phyloP scores from a whole-genome alignment of 805 yeast species.

The Cyberlindnera americana region DNA sequence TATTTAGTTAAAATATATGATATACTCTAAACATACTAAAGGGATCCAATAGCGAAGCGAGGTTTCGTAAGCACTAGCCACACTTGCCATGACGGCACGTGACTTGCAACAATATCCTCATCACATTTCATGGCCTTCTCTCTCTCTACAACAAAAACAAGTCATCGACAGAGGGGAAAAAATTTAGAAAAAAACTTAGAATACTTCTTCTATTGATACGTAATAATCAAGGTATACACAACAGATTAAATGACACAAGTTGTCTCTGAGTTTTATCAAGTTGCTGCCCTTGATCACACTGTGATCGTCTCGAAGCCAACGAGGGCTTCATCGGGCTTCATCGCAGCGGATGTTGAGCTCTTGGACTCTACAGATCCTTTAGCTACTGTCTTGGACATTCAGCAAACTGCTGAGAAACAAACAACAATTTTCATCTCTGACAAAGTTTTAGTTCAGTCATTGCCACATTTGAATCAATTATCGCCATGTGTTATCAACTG shows the following conservation, averaged over 20 bases:
- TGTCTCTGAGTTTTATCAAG: conserved; percentile 9
- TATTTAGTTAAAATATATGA: too few relatives aligned
- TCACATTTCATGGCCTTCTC: not conserved
- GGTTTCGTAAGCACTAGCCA: conserved; percentile 15
- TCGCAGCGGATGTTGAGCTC: conserved; percentile 12
- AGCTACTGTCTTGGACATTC: conserved; percentile 11
- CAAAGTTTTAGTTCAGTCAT: conserved; percentile 47
- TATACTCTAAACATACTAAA: too few relatives aligned
- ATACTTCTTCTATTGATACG: too few relatives aligned
- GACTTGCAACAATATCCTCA: conserved; percentile 13
- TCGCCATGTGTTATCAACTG: conserved; percentile 57
- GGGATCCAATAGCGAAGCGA: conserved; percentile 8
- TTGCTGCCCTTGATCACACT: conserved; percentile 1
- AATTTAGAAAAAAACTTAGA: too few relatives aligned
- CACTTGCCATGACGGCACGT: conserved; percentile 10
- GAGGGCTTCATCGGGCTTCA: conserved; percentile 3
- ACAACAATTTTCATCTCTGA: conserved; percentile 47
- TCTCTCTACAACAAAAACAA: not conserved
- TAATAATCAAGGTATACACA: not conserved
- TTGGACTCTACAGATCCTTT: conserved; percentile 20
- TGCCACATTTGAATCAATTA: conserved; percentile 53
- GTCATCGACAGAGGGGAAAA: too few relatives aligned
- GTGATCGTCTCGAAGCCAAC: conserved; percentile 15
- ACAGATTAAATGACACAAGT: conserved; percentile 1
- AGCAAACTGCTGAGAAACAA: not conserved